Percentiles rank a stretch among this genome's conserved stretches.
Evolutionary conservation across 2,329 filamentous ascomycete species (phyloP).

Genomic region (Sclerotinia trifoliorum): DNA sequence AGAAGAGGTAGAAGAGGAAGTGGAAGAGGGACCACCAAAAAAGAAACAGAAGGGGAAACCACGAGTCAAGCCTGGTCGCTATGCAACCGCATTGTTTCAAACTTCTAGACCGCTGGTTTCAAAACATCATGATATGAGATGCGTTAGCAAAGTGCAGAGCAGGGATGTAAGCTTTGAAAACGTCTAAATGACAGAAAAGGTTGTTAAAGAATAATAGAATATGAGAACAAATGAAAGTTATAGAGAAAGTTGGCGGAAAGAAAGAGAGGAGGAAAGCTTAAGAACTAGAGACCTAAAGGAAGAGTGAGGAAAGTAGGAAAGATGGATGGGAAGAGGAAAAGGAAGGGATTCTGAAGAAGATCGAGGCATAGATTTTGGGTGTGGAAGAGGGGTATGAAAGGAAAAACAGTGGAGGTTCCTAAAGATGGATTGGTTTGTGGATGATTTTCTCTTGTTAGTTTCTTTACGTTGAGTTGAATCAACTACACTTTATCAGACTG

Average conservation of each 20-base stretch:
- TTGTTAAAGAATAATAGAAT: slow-evolving; percentile 69
- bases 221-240: slow-evolving; percentile 53
- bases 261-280: slow-evolving; percentile 30
- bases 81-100: slow-evolving; percentile 95
- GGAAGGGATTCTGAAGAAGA: slow-evolving; percentile 12
- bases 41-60: slow-evolving; percentile 45
- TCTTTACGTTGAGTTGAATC: neutral
- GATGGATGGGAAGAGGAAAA: no score
- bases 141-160: slow-evolving; percentile 67
- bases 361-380: neutral
- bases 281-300: no score
- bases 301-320: no score
- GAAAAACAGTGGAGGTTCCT: slow-evolving; percentile 33
- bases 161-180: slow-evolving; percentile 74
- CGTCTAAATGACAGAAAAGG: slow-evolving; percentile 71
- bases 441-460: neutral
- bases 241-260: slow-evolving; percentile 41
- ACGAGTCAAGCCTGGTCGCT: slow-evolving; percentile 64
- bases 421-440: slow-evolving; percentile 36
- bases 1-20: slow-evolving; percentile 46
- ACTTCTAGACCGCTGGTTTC: slow-evolving; percentile 75
- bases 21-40: slow-evolving; percentile 38
- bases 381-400: neutral
- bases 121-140: slow-evolving; percentile 81
- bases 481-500: neutral